Evolutionary conservation across 345 rosid species (phyloP).

Genomic region (Psidium friedrichsthalianum): DNA sequence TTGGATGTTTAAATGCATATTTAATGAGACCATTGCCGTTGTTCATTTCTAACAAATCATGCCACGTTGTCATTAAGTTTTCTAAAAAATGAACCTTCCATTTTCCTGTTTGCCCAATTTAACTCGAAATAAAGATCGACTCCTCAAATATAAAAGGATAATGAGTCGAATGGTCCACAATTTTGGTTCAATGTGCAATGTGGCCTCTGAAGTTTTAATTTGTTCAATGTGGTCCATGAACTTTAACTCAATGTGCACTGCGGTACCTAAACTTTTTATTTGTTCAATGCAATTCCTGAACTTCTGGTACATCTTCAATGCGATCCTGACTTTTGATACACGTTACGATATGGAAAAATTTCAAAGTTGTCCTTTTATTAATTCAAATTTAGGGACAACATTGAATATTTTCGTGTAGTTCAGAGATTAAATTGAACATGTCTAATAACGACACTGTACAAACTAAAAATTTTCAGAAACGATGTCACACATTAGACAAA

Average conservation of each 20-base stretch:
- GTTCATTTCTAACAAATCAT: not conserved
- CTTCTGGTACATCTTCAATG: no score
- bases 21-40: not conserved
- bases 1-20: not conserved
- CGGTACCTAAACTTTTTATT: not conserved
- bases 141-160: no score
- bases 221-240: not conserved
- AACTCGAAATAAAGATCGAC: not conserved
- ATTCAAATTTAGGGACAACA: not conserved
- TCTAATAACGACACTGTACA: not conserved
- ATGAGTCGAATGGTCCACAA: rapidly evolving
- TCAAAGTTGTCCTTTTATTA: not conserved
- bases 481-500: rapidly evolving
- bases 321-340: no score
- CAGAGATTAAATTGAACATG: not conserved
- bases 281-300: not conserved
- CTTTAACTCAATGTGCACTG: not conserved
- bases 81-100: not conserved
- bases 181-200: not conserved
- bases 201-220: not conserved
- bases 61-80: not conserved
- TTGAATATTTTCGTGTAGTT: not conserved
- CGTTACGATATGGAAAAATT: not conserved
- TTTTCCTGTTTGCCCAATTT: not conserved
- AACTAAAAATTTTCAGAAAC: not conserved